Percentiles rank a stretch among this genome's conserved stretches.
Conservation (phyloP, 768 basidiomycete species). For the Trametes cinnabarina region DNA sequence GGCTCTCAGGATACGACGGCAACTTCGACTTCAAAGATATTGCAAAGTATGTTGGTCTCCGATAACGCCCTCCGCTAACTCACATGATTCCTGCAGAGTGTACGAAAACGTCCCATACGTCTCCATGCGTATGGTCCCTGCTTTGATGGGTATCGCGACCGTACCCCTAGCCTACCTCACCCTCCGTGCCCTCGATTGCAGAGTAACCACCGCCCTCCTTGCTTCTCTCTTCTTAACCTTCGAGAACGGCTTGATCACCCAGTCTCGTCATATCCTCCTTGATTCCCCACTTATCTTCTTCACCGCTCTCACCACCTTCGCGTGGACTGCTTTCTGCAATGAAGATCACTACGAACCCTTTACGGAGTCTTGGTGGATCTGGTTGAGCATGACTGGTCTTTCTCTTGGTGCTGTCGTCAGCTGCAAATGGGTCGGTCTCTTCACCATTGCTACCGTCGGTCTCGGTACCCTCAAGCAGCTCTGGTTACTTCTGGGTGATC, state of each 20-base stretch:
- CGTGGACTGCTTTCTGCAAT: conserved; percentile 89
- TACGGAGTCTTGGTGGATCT: conserved; percentile 86
- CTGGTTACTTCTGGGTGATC: conserved; percentile 87
- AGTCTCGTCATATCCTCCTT: conserved; percentile 94
- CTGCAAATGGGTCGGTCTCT: conserved; percentile 98
- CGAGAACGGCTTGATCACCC: conserved; percentile 94
- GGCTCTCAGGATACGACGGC: conserved; percentile 85
- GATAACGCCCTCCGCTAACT: background rate
- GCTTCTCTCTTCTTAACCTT: conserved; percentile 91
- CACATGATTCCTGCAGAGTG: conserved; percentile 44
- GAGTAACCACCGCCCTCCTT: conserved; percentile 88
- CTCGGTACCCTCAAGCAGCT: conserved; percentile 80
- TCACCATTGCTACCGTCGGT: conserved; percentile 95
- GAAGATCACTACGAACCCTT: conserved; percentile 86
- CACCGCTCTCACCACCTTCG: conserved; percentile 83
- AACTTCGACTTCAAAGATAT: conserved; percentile 98
- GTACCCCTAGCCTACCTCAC: conserved; percentile 92
- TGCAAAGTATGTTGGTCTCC: conserved; percentile 67
- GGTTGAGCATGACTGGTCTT: conserved; percentile 84
- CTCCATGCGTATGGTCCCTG: conserved; percentile 96
- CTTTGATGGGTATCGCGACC: conserved; percentile 82
- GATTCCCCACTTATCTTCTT: conserved; percentile 99
- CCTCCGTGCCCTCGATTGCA: conserved; percentile 87
- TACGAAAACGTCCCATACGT: conserved; percentile 92
- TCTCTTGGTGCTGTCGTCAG: conserved; percentile 89